Base-by-base conservation (phyloP, 164 flowering plant species). In the Magnolia kwangsiensis region DNA sequence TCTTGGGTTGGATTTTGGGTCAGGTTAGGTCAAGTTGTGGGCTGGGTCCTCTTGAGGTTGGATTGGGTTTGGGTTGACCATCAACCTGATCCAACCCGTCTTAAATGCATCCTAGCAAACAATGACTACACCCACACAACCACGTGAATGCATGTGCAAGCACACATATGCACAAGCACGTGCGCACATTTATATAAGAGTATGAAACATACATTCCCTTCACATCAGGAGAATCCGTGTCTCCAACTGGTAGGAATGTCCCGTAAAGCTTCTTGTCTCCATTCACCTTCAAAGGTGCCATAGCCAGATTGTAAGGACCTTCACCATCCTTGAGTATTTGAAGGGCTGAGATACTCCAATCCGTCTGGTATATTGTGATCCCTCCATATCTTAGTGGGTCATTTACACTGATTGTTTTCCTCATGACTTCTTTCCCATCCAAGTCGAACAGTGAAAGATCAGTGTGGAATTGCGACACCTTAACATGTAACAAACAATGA, bases 241-340 rank as follows among this genome's bases (percentile, higher is more conserved):
- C 88, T 72, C 89, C 97, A 50, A 89, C 78, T 19, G 99, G 98
- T 64, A 96, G 82, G 79, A 96, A 90, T 51, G 98, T 91, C 75
- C 99, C 99, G 75, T 37, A 96, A 65, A 94, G 97, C 85, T 94
- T 96, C 83, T 96, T 96, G 87, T 96, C 99, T 69, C 98, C 97
- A 82, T 89, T 94, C 75, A 91, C 29, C 85, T 90, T 75, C 74
- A 96, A 80, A 80, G 98, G 98, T 73, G 98, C 99, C 95, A 96
- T 81, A n/a, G 98, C 92, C 90, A 96, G 86, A 87, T 96, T 96
- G 82, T 92, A 96, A 74, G 98, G 99, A 7, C 99, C 98, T 86
- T 92, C 93, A 83, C 77, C 86, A 78, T 91, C 86, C 84, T 88
- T 96, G n/a, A 83, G 83, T 74, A 96, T 63, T 85, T 94, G 98